A percentile compares a stretch with the other conserved stretches of the same genome.
Evolutionary conservation across 1,284 basidiomycete species (phyloP).

Genomic region (Leccinum angustisporum): DNA sequence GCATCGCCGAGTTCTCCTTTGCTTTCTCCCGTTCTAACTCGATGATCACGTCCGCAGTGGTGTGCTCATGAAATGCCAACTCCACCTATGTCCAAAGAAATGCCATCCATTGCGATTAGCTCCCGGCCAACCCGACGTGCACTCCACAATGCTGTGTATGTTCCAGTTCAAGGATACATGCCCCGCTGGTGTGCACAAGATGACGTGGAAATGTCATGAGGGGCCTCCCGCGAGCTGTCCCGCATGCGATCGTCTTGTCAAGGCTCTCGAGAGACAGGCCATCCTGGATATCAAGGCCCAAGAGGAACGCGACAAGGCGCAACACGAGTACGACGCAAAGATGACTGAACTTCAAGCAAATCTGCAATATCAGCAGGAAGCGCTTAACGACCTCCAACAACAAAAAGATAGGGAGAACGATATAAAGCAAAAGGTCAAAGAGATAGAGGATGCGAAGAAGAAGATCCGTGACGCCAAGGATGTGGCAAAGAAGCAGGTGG

Average conservation of each 20-base stretch:
- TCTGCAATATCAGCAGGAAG: constrained; percentile 30
- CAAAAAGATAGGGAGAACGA: constrained; percentile 32
- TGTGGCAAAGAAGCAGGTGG: constrained; percentile 18
- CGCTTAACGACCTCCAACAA: constrained; percentile 29
- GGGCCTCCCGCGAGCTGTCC: constrained; percentile 33
- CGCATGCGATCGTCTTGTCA: constrained; percentile 33
- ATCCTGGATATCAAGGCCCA: constrained; percentile 33
- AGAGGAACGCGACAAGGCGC: constrained; percentile 35
- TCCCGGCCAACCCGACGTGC: constrained; percentile 40
- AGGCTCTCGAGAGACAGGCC: constrained; percentile 35
- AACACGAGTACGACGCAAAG: constrained; percentile 32
- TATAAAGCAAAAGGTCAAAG: constrained; percentile 34
- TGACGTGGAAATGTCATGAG: constrained; percentile 38
- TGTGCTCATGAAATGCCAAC: constrained; percentile 44
- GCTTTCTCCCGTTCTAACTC: not conserved
- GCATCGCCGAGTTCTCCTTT: constrained; percentile 8
- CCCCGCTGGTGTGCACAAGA: constrained; percentile 32
- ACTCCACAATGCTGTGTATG: constrained; percentile 46
- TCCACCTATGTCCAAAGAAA: constrained; percentile 52
- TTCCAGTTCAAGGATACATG: constrained; percentile 36
- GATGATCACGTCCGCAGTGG: constrained; percentile 35
- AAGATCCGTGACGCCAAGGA: constrained; percentile 14
- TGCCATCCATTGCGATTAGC: constrained; percentile 43
- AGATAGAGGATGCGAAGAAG: constrained; percentile 30
- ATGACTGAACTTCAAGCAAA: constrained; percentile 37